A percentile compares a stretch with the other conserved stretches of the same genome.
These are phyloP conservation scores for Ophiostoma ulmi DNA, from an alignment of 2,329 filamentous ascomycete genomes.

Conservation along the genomic window DNA sequence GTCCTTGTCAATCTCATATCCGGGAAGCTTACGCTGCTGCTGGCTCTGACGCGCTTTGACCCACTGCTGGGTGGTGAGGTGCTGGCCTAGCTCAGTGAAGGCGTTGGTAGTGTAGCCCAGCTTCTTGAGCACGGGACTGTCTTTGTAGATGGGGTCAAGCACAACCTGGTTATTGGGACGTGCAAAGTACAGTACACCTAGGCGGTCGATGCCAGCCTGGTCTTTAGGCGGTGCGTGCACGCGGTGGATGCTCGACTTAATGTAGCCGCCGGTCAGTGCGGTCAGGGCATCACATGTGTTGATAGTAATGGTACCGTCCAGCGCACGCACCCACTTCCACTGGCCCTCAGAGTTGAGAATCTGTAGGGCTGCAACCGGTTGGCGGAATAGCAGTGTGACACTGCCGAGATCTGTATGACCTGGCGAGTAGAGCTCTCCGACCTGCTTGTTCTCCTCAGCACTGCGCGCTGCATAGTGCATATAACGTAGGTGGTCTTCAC, in stretches of 20 bases:
- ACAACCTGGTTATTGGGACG: constrained; percentile 39
- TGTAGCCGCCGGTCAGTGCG: constrained; percentile 41
- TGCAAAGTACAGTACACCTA: constrained; percentile 50
- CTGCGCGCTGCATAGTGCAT: constrained; percentile 51
- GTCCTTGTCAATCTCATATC: constrained; percentile 35
- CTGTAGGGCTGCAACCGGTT: constrained; percentile 50
- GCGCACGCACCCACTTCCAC: constrained; percentile 43
- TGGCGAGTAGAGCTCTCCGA: constrained; percentile 26
- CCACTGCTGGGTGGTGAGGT: constrained; percentile 26
- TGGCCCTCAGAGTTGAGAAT: constrained; percentile 39
- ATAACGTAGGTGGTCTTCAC: constrained; percentile 55
- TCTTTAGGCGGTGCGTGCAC: constrained; percentile 38
- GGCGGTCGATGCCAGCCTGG: constrained; percentile 43
- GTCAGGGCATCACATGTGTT: constrained; percentile 44
- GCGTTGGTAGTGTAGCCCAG: constrained; percentile 37
- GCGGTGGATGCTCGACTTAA: constrained; percentile 37
- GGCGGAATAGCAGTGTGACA: constrained; percentile 50
- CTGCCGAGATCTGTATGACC: constrained; percentile 52
- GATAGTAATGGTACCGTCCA: constrained; percentile 44
- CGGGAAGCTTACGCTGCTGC: constrained; percentile 37
- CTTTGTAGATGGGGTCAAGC: constrained; percentile 34
- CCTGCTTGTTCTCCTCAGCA: constrained; percentile 34
- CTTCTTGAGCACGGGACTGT: constrained; percentile 36
- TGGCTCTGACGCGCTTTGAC: constrained; percentile 34
- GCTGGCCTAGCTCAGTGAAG: constrained; percentile 31